Evolutionary conservation across 2,329 filamentous ascomycete species (phyloP), one percentile per base, ranked within the genome.

Genomic region (Aureobasidium sp.): DNA sequence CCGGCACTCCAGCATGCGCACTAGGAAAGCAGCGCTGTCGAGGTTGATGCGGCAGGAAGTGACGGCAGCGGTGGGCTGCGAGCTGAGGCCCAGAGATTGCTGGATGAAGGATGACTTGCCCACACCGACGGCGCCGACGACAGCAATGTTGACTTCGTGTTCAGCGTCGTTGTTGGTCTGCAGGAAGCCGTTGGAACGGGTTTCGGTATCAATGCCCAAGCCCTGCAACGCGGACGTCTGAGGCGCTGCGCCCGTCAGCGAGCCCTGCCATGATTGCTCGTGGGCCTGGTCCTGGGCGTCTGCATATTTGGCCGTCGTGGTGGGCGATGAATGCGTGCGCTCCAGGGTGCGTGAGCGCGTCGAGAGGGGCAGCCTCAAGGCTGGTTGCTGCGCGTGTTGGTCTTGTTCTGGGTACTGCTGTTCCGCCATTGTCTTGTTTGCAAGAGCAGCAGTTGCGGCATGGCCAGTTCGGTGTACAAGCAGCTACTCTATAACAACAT

Each of bases 31-130:
- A 34, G 73, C 75, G 53, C 81, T 81, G 66, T 84, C 81, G 61
- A 85, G 72, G 13, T 80, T 78, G 73, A 86, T 81, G 66, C 80
- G 83, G 64, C 82, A 80, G 51, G 78, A 70, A 63, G 70, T 75
- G 39, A 73, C 77, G 16, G 76, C 75, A 14, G 73, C 71, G 25
- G 68, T 68, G 2, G 78, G 74, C 0, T 75, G 69, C 55, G 73
- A 71, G 61, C 77, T 79, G 68, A 85, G 76, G 51, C 82, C 81
- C 59, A 86, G 72, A 13, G 82, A 81, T 61, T 77, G 76, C 64
- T 80, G 79, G 64, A 85, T 79, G 67, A 86, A 85, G 50, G 79
- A 81, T 29, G 82, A 80, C 71, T 86, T 86, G 63, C 83, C 83
- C 6, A 81, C 79, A 57, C 75, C 75, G 61, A 75, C 73, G 58